Conservation (phyloP, 495 filamentous ascomycete species). For the Penicillium desertorum region DNA sequence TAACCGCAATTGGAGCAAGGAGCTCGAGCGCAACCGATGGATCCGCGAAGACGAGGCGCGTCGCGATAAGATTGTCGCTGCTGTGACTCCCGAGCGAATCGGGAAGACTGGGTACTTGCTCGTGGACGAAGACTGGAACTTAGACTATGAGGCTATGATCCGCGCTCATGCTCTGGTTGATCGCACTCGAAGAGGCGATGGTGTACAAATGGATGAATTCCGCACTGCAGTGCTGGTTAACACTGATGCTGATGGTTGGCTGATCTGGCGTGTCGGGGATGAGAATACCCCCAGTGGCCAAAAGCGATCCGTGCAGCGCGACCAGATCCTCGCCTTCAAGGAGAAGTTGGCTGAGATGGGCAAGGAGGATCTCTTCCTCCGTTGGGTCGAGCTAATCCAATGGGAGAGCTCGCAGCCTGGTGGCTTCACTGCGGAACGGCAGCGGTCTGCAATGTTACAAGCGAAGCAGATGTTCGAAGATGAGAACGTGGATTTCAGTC, state of each 20-base stretch:
- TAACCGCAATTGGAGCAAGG: conserved; percentile 40
- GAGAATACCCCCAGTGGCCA: conserved; percentile 54
- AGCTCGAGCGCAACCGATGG: conserved; percentile 44
- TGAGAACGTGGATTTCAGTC: conserved; percentile 71
- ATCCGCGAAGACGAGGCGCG: conserved; percentile 48
- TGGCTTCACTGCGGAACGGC: conserved; percentile 67
- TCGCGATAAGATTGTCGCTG: conserved; percentile 56
- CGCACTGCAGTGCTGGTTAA: conserved; percentile 64
- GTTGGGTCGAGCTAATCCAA: conserved; percentile 83
- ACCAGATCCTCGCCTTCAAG: conserved; percentile 68
- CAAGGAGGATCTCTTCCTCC: conserved; percentile 81
- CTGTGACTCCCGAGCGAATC: conserved; percentile 61
- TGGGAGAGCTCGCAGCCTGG: conserved; percentile 73
- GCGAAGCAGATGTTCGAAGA: conserved; percentile 67
- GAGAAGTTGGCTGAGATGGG: conserved; percentile 67
- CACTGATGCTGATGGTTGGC: conserved; percentile 64
- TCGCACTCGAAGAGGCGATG: conserved; percentile 44
- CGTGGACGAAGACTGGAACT: conserved; percentile 75
- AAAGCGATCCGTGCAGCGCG: conserved; percentile 44
- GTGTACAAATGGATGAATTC: conserved; percentile 53
- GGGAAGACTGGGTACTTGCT: conserved; percentile 77
- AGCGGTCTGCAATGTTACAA: conserved; percentile 62
- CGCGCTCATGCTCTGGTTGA: conserved; percentile 61
- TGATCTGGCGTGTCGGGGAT: conserved; percentile 55
- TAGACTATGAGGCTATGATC: conserved; percentile 77